phyloP scores from a whole-genome alignment of 2,329 filamentous ascomycete genomes.

The Colletotrichum zoysiae region DNA sequence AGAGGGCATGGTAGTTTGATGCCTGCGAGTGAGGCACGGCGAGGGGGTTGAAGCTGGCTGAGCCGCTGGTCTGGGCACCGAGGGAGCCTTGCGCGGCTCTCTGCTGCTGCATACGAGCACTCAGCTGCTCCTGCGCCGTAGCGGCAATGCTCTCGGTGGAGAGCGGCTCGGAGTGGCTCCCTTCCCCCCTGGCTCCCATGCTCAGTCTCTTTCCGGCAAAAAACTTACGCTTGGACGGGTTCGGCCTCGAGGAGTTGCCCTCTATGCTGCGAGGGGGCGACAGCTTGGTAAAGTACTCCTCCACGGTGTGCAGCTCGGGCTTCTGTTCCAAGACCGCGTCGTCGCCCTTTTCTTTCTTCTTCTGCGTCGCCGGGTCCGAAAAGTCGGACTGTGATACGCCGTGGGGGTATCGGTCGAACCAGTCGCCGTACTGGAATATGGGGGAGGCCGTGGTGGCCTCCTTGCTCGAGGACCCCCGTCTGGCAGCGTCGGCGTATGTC shows the following conservation, averaged over 20 bases:
- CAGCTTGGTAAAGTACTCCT: slow-evolving; percentile 90
- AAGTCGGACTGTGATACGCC: slow-evolving; percentile 89
- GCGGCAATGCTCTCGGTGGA: slow-evolving; percentile 48
- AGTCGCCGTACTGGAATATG: slow-evolving; percentile 96
- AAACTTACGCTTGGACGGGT: slow-evolving; percentile 52
- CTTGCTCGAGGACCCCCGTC: slow-evolving; percentile 69
- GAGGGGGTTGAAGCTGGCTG: slow-evolving; percentile 57
- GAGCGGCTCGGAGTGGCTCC: slow-evolving; percentile 41
- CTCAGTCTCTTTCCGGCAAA: slow-evolving; percentile 52
- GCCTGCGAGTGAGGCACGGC: slow-evolving; percentile 57
- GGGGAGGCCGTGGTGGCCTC: slow-evolving; percentile 65
- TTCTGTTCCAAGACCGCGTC: slow-evolving; percentile 92
- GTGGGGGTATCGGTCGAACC: slow-evolving; percentile 95
- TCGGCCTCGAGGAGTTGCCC: slow-evolving; percentile 21
- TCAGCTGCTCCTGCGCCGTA: slow-evolving; percentile 52
- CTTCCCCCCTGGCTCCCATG: slow-evolving; percentile 36
- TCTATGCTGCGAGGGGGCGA: slow-evolving; percentile 72
- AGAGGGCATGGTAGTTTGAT: slow-evolving; percentile 61
- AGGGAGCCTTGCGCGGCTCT: slow-evolving; percentile 59
- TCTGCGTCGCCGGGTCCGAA: slow-evolving; percentile 76
- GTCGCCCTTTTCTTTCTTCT: slow-evolving; percentile 82
- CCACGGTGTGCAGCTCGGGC: slow-evolving; percentile 90
- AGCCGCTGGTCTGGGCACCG: slow-evolving; percentile 56
- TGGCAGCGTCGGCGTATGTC: slow-evolving; percentile 83
- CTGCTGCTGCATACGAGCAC: slow-evolving; percentile 54